Evolutionary conservation across 352 stramenopile genomes (phyloP).

Genomic region (Pythium coloratum): DNA sequence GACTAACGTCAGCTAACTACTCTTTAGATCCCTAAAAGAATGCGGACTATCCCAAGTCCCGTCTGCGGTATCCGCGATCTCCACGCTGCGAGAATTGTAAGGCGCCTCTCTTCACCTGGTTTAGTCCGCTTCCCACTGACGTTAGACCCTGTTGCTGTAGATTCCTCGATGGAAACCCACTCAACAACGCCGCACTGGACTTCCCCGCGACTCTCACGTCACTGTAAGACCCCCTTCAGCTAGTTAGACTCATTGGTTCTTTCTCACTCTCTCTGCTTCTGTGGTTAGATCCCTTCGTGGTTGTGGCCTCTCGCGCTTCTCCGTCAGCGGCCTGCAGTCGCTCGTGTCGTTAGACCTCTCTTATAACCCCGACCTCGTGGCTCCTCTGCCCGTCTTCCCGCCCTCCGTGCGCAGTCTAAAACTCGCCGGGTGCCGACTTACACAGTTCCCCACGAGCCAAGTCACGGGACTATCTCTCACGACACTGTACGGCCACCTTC

Average conservation of each 20-base stretch:
- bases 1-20: not conserved
- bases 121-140: too few species aligned
- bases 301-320: slow-evolving; percentile 9
- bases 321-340: not conserved
- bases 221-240: slow-evolving; percentile 7
- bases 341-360: slow-evolving; percentile 21
- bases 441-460: slow-evolving; percentile 2
- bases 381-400: not conserved
- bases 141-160: not conserved
- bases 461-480: slow-evolving; percentile 7
- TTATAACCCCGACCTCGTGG: slow-evolving; percentile 4
- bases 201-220: not conserved
- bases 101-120: too few species aligned
- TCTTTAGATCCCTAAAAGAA: slow-evolving; percentile 5
- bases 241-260: too few species aligned
- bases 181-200: not conserved
- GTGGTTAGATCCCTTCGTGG: slow-evolving; percentile 19
- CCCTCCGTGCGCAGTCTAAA: slow-evolving; percentile 1
- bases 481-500: slow-evolving; percentile 14
- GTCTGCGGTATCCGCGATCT: not conserved
- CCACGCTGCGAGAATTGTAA: not conserved
- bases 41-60: slow-evolving; percentile 6
- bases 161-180: slow-evolving; percentile 15
- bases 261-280: not conserved
- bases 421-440: slow-evolving; percentile 15